phyloP scores from a whole-genome alignment of 257 asterid genomes.

The Ilex asprella region DNA sequence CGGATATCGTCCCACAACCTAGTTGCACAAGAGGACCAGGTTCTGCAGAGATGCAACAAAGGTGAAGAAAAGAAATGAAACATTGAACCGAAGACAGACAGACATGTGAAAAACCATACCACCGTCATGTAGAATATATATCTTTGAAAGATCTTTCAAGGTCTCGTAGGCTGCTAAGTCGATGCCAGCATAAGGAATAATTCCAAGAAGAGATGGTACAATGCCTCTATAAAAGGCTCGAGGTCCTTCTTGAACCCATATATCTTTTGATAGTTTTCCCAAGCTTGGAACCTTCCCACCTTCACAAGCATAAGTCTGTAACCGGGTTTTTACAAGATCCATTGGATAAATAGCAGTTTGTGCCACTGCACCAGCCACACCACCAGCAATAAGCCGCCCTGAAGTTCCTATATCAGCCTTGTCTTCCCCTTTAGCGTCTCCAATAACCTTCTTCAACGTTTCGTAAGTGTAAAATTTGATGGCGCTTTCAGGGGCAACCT shows the following conservation, averaged over 20 bases:
- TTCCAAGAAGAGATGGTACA: constrained; percentile 89
- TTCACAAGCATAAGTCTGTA: constrained; percentile 68
- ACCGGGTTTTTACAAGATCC: constrained; percentile 94
- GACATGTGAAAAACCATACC: constrained; percentile 37
- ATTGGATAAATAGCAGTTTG: constrained; percentile 91
- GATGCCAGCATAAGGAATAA: constrained; percentile 89
- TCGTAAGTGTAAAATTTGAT: constrained; percentile 86
- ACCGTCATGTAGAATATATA: constrained; percentile 59
- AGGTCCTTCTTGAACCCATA: constrained; percentile 85
- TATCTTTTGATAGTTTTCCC: constrained; percentile 65
- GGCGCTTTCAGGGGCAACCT: constrained; percentile 99
- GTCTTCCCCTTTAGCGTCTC: constrained; percentile 33
- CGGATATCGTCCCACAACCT: constrained; percentile 88
- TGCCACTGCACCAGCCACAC: constrained; percentile 99
- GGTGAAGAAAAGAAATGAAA: constrained; percentile 4
- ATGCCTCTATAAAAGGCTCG: constrained; percentile 89
- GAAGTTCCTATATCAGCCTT: constrained; percentile 60
- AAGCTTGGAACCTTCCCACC: constrained; percentile 64
- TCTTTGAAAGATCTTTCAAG: constrained; percentile 74
- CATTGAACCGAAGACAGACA: background rate
- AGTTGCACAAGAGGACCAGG: constrained; percentile 93
- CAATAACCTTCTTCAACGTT: constrained; percentile 57
- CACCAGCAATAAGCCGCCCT: constrained; percentile 79
- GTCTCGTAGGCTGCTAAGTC: constrained; percentile 89
- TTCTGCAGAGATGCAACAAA: constrained; percentile 36